A percentile compares a stretch with the other conserved stretches of the same genome.
These are phyloP conservation scores for Dactylellina haptotyla DNA, from an alignment of 2,329 filamentous ascomycete species.

Conservation along the genomic window DNA sequence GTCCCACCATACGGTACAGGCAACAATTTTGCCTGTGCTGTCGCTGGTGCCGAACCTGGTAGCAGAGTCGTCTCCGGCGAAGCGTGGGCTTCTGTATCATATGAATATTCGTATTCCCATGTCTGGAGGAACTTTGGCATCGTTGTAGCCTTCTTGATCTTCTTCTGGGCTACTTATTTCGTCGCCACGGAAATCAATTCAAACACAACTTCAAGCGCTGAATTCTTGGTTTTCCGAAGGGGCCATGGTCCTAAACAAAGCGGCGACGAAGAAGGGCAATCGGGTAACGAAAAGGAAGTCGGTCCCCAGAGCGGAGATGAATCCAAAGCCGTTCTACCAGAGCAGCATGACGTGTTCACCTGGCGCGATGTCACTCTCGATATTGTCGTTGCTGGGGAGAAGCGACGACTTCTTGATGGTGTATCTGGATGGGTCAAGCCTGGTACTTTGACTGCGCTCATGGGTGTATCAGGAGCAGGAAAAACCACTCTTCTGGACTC, in stretches of 20 bases:
- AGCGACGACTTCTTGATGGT: constrained; percentile 53
- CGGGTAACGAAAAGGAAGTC: neutral
- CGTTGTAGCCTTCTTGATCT: constrained; percentile 65
- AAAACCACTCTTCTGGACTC: constrained; percentile 57
- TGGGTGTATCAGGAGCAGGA: constrained; percentile 57
- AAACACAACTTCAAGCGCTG: constrained; percentile 71
- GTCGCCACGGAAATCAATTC: constrained; percentile 70
- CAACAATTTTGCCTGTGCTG: constrained; percentile 63
- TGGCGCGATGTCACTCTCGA: constrained; percentile 56
- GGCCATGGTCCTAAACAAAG: constrained; percentile 64
- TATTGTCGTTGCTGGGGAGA: constrained; percentile 55
- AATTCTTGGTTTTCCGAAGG: constrained; percentile 74
- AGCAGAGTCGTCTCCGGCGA: constrained; percentile 67
- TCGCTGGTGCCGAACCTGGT: constrained; percentile 69
- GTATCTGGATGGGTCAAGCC: constrained; percentile 57
- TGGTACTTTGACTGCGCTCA: constrained; percentile 56
- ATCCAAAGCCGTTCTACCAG: constrained; percentile 20
- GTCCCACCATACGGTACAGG: constrained; percentile 64
- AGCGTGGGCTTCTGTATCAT: constrained; percentile 68
- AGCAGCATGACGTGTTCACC: constrained; percentile 54
- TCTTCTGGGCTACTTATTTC: constrained; percentile 64
- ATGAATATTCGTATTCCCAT: constrained; percentile 68
- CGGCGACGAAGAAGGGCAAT: constrained; percentile 57
- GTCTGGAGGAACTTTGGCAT: constrained; percentile 71
- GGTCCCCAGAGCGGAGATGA: constrained; percentile 27